Percentiles rank a stretch among this genome's conserved stretches.
These are phyloP conservation scores for Fusarium sterilihyphosum DNA, from an alignment of 2,329 filamentous ascomycete species.

Conservation along the genomic window DNA sequence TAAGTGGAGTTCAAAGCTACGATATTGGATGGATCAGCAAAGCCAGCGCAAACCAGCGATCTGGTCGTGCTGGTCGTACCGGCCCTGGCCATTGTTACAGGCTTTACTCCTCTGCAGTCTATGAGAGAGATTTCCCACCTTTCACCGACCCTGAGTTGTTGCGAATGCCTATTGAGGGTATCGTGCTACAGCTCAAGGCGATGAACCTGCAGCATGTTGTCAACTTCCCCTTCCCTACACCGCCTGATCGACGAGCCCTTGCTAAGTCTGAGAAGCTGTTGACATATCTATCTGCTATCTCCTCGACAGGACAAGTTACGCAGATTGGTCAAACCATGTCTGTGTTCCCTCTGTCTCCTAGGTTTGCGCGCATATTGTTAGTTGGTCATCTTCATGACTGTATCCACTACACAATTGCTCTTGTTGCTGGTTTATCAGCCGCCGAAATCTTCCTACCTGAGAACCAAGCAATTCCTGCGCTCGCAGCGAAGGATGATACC, in stretches of 20 bases:
- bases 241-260: constrained; percentile 80
- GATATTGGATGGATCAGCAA: constrained; percentile 98
- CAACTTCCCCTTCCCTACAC: constrained; percentile 96
- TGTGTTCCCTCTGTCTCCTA: constrained; percentile 87
- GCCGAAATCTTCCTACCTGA: constrained; percentile 89
- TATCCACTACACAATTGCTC: constrained; percentile 83
- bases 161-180: constrained; percentile 89
- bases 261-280: constrained; percentile 87
- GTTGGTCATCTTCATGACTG: constrained; percentile 86
- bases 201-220: constrained; percentile 92
- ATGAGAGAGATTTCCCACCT: constrained; percentile 85
- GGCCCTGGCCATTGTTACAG: constrained; percentile 96
- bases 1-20: constrained; percentile 93
- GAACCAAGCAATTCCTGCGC: constrained; percentile 74
- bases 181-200: constrained; percentile 92
- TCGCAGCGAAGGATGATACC: constrained; percentile 57
- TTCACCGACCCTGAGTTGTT: constrained; percentile 90
- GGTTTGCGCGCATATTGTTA: constrained; percentile 91
- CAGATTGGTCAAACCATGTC: constrained; percentile 83
- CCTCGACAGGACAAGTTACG: constrained; percentile 77
- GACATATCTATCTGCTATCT: constrained; percentile 84
- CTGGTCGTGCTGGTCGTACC: constrained; percentile 93
- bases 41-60: constrained; percentile 89
- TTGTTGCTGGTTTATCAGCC: constrained; percentile 89
- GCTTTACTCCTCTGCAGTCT: constrained; percentile 93